Evolutionary conservation across 495 filamentous ascomycete genomes (phyloP).

Genomic region (Poronia punctata): DNA sequence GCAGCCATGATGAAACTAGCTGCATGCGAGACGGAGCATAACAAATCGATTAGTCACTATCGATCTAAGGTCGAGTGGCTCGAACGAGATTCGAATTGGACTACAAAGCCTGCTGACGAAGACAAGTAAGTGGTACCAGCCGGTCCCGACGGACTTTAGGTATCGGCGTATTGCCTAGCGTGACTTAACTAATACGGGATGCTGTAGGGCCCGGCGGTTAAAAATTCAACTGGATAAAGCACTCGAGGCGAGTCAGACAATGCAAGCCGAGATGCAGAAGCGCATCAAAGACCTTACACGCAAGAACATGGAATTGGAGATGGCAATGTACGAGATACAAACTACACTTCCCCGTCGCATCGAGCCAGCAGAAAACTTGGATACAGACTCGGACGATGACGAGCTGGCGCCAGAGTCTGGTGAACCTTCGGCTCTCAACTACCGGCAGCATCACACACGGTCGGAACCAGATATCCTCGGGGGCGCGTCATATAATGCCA

Average conservation of each 20-base stretch:
- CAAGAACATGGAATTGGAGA: constrained; percentile 35
- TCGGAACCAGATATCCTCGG: constrained; percentile 32
- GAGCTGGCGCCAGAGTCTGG: constrained; percentile 19
- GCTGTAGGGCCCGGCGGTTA: constrained; percentile 26
- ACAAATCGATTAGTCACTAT: constrained; percentile 35
- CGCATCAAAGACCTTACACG: constrained; percentile 33
- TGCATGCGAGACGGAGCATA: constrained; percentile 45
- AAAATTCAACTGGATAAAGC: constrained; percentile 28
- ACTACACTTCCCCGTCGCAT: constrained; percentile 15
- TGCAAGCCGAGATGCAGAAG: constrained; percentile 36
- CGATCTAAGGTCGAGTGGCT: constrained; percentile 38
- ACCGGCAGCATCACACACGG: constrained; percentile 22
- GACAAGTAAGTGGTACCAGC: no score
- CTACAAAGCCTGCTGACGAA: constrained; percentile 36
- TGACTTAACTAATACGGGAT: no score
- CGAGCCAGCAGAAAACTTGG: constrained; percentile 4
- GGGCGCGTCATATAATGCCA: constrained; percentile 25
- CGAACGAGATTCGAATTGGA: constrained; percentile 27
- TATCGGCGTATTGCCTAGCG: no score
- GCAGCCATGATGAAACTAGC: constrained; percentile 44
- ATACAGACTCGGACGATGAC: constrained; percentile 13
- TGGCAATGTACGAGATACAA: constrained; percentile 29
- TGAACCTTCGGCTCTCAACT: constrained; percentile 13
- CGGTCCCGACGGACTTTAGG: constrained; percentile 30
- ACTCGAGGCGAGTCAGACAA: constrained; percentile 31